Percentiles rank a stretch among this genome's conserved stretches.
Conservation (phyloP, 2,329 filamentous ascomycete genomes). For the Phaeoacremonium minimum region DNA sequence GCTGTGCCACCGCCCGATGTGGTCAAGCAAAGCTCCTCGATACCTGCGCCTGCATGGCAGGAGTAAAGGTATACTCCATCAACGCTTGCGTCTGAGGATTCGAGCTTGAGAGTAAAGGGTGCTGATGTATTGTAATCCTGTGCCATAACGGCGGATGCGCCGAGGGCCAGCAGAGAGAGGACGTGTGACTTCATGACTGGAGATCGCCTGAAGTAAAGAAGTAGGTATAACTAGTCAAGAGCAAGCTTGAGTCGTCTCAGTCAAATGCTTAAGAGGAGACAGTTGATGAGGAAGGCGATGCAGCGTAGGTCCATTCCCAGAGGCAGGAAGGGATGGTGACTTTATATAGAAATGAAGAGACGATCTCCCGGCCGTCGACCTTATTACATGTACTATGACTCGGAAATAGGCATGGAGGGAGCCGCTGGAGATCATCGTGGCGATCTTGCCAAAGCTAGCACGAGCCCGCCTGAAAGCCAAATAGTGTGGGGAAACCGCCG, state of each 20-base stretch:
- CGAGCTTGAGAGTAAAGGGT: slow-evolving; percentile 27
- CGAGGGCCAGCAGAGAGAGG: slow-evolving; percentile 19
- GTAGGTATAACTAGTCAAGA: too few relatives aligned
- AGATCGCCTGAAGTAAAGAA: slow-evolving; percentile 6
- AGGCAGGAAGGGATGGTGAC: background rate
- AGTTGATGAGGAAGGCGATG: too few relatives aligned
- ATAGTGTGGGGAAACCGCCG: too few relatives aligned
- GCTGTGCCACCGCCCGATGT: slow-evolving; percentile 11
- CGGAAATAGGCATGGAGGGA: too few relatives aligned
- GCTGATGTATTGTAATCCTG: slow-evolving; percentile 21
- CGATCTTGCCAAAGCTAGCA: too few relatives aligned
- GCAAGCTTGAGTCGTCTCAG: too few relatives aligned
- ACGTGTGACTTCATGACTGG: slow-evolving; percentile 19
- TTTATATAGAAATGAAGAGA: background rate
- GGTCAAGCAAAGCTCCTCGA: slow-evolving; percentile 24
- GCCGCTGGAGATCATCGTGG: too few relatives aligned
- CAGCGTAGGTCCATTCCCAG: too few relatives aligned
- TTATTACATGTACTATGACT: too few relatives aligned
- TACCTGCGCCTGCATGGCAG: slow-evolving; percentile 28
- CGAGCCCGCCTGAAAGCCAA: too few relatives aligned
- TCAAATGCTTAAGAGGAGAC: too few relatives aligned
- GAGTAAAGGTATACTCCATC: slow-evolving; percentile 24
- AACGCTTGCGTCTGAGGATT: slow-evolving; percentile 16
- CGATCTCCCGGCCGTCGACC: too few relatives aligned
- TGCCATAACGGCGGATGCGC: slow-evolving; percentile 19